These are phyloP conservation scores for Extremus antarcticus DNA, from an alignment of 495 filamentous ascomycete genomes.

Conservation along the genomic window DNA sequence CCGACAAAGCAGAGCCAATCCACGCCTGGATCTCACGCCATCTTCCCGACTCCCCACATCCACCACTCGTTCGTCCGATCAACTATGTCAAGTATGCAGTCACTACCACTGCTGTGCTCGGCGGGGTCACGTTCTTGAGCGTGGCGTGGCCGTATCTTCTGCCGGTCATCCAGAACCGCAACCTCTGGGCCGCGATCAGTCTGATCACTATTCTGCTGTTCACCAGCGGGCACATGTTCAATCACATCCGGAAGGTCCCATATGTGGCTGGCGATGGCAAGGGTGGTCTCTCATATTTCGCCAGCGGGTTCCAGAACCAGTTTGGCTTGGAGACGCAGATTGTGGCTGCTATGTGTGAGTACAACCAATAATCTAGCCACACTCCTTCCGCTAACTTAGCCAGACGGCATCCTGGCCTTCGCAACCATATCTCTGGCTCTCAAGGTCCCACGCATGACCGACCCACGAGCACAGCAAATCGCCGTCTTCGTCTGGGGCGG, in stretches of 20 bases:
- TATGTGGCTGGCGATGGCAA: constrained; percentile 80
- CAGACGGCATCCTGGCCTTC: constrained; percentile 89
- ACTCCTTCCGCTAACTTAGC: background rate
- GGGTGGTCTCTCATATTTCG: constrained; percentile 86
- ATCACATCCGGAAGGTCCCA: constrained; percentile 94
- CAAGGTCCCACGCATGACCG: constrained; percentile 78
- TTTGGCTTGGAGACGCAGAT: constrained; percentile 96
- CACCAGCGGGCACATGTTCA: constrained; percentile 97
- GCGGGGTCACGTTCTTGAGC: constrained; percentile 53
- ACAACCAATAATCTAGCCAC: too few relatives aligned
- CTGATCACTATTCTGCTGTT: constrained; percentile 87
- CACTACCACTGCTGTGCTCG: constrained; percentile 54
- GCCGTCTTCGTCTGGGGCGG: constrained; percentile 73
- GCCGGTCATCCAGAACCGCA: constrained; percentile 82
- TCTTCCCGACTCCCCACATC: constrained; percentile 61
- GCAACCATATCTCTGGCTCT: constrained; percentile 78
- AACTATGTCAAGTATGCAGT: constrained; percentile 72
- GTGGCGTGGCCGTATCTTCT: constrained; percentile 73
- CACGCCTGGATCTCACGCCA: constrained; percentile 71
- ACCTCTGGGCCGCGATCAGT: constrained; percentile 85
- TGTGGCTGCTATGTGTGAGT: constrained; percentile 88
- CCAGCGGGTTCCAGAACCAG: constrained; percentile 87
- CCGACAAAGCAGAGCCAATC: constrained; percentile 63
- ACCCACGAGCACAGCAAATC: constrained; percentile 67
- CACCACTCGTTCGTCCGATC: constrained; percentile 65